A percentile compares a stretch with the other conserved stretches of the same genome.
These are phyloP conservation scores for Aspergillus vadensis DNA, from an alignment of 2,329 filamentous ascomycete genomes.

Conservation along the genomic window DNA sequence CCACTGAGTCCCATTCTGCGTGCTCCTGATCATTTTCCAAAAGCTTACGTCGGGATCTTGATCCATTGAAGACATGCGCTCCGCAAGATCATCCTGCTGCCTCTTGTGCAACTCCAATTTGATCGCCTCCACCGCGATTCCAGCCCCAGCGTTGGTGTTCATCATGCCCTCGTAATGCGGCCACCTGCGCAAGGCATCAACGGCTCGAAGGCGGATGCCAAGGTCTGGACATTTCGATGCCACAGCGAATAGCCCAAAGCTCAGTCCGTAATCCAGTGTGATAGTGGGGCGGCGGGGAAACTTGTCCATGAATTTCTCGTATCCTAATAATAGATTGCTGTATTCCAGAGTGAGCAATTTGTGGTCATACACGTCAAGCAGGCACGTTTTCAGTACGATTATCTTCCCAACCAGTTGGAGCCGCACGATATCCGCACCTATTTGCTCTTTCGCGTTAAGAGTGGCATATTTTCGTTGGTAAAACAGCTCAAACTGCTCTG, in stretches of 20 bases:
- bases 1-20: no score
- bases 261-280: constrained; percentile 11
- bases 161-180: constrained; percentile 21
- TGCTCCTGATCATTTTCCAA: no score
- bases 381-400: constrained; percentile 13
- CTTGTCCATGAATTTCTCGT: constrained; percentile 8
- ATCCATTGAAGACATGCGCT: no score
- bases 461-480: not conserved
- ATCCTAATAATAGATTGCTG: not conserved
- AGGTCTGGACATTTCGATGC: constrained; percentile 17
- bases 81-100: not conserved
- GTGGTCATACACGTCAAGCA: constrained; percentile 9
- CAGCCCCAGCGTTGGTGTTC: constrained; percentile 17
- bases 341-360: constrained; percentile 12
- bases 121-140: constrained; percentile 10
- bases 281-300: constrained; percentile 14
- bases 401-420: constrained; percentile 11
- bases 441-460: constrained; percentile 6
- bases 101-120: constrained; percentile 6
- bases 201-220: constrained; percentile 15
- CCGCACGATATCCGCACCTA: constrained; percentile 10
- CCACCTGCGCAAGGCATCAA: constrained; percentile 15
- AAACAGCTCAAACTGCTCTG: not conserved
- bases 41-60: no score
- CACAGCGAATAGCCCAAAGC: constrained; percentile 15